Evolutionary conservation across 495 filamentous ascomycete species (phyloP).

Genomic region (Paragyromitra xinjiangensis): DNA sequence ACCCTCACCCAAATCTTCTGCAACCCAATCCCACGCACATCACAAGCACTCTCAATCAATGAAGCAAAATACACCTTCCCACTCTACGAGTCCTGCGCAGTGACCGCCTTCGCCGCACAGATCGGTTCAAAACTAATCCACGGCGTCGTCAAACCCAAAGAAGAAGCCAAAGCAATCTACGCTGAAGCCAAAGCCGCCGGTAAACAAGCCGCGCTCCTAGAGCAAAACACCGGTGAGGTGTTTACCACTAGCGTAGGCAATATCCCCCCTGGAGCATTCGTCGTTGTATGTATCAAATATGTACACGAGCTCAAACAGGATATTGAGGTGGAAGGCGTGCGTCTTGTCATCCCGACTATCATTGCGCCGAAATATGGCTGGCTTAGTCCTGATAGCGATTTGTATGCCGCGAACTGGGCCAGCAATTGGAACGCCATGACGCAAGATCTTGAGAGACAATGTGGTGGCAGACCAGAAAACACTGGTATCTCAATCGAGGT

Average conservation of each 20-base stretch:
- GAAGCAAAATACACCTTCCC: conserved; percentile 72
- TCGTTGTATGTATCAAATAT: conserved; percentile 70
- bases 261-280: conserved; percentile 63
- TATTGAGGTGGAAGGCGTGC: conserved; percentile 68
- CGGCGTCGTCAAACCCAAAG: conserved; percentile 70
- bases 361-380: conserved; percentile 72
- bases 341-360: conserved; percentile 70
- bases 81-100: conserved; percentile 72
- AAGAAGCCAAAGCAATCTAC: conserved; percentile 66
- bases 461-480: conserved; percentile 19
- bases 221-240: conserved; percentile 70
- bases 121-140: conserved; percentile 63
- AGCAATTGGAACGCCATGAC: conserved; percentile 42
- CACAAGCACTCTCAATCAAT: conserved; percentile 57
- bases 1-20: conserved; percentile 69
- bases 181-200: conserved; percentile 66
- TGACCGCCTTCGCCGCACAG: conserved; percentile 69
- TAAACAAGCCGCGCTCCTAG: conserved; percentile 69
- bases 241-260: conserved; percentile 73
- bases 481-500: conserved; percentile 62
- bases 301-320: conserved; percentile 75
- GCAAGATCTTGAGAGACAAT: conserved; percentile 21
- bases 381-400: conserved; percentile 27
- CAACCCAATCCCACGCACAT: conserved; percentile 59
- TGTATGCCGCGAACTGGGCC: conserved; percentile 51